Evolutionary conservation across 352 stramenopile species (phyloP).

Genomic region (Pythium rishiriense): DNA sequence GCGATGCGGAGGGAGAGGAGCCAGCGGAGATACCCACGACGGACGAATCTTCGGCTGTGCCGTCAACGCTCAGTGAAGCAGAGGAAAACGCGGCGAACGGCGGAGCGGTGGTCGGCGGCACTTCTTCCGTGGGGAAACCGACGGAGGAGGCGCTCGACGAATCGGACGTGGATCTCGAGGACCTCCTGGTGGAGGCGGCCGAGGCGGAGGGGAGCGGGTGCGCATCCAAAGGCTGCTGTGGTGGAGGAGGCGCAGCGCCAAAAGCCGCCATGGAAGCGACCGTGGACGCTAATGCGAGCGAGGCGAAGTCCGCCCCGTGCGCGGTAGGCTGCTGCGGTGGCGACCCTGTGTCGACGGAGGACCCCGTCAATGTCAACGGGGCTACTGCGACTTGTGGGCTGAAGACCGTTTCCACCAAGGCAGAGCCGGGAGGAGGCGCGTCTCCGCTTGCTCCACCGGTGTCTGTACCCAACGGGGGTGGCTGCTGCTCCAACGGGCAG

Average conservation of each 20-base stretch:
- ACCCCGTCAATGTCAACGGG: neutral
- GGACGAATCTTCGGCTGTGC: conserved; percentile 5
- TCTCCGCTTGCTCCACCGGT: neutral
- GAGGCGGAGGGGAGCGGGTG: conserved; percentile 1
- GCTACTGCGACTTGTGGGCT: too few relatives aligned
- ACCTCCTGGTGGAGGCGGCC: neutral
- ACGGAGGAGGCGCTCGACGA: neutral
- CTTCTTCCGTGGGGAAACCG: neutral
- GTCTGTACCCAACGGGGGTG: neutral
- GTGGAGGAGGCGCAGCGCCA: neutral
- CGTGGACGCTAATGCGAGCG: neutral
- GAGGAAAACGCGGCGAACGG: conserved; percentile 1
- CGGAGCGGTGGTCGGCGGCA: neutral
- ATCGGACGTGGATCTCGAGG: neutral
- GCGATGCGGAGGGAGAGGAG: conserved; percentile 24
- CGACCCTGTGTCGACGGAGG: neutral
- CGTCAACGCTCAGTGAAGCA: neutral
- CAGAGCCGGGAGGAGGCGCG: too few relatives aligned
- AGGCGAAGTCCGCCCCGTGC: neutral
- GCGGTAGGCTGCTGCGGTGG: neutral
- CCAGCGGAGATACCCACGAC: conserved; percentile 24
- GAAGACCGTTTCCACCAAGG: too few relatives aligned
- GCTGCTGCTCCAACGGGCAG: conserved; percentile 11
- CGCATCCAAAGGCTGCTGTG: conserved; percentile 14
- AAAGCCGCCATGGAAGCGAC: neutral